phyloP scores from a whole-genome alignment of 805 yeast genomes.

The Jamesozyma piceae region DNA sequence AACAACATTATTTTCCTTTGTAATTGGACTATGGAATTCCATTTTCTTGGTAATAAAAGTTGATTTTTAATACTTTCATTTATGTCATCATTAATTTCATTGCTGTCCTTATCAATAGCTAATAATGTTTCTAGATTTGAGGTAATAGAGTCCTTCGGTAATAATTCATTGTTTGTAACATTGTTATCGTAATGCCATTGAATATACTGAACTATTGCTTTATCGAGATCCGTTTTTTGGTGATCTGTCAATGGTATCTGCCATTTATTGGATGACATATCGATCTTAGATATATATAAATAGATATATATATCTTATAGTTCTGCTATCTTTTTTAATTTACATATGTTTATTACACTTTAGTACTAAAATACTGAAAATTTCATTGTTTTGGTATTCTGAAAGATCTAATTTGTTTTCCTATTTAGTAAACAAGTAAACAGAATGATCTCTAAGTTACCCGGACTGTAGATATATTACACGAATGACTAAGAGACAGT shows the following conservation, averaged over 20 bases:
- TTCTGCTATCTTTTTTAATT: too few species aligned
- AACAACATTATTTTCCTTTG: slow-evolving; percentile 66
- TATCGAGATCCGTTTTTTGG: slow-evolving; percentile 13
- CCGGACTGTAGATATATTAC: too few species aligned
- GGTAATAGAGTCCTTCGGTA: neutral
- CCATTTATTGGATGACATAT: slow-evolving; percentile 5
- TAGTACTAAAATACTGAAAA: too few species aligned
- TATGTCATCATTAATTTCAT: neutral
- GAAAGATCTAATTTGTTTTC: neutral
- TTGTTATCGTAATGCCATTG: slow-evolving; percentile 7
- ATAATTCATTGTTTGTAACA: neutral
- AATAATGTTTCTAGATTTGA: neutral
- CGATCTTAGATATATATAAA: too few species aligned
- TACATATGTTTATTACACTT: too few species aligned
- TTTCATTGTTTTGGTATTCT: neutral
- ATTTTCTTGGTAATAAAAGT: slow-evolving; percentile 41
- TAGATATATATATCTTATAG: too few species aligned
- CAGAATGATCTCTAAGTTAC: too few species aligned
- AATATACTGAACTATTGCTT: slow-evolving; percentile 12
- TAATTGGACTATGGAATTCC: slow-evolving; percentile 76
- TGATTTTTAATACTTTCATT: neutral
- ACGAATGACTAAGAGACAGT: too few species aligned
- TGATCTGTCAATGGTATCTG: slow-evolving; percentile 9
- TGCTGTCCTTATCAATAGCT: neutral
- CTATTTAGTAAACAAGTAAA: too few species aligned